These are phyloP conservation scores for Artemisia argyi DNA, from an alignment of 129 eudicot species.

Conservation along the genomic window DNA sequence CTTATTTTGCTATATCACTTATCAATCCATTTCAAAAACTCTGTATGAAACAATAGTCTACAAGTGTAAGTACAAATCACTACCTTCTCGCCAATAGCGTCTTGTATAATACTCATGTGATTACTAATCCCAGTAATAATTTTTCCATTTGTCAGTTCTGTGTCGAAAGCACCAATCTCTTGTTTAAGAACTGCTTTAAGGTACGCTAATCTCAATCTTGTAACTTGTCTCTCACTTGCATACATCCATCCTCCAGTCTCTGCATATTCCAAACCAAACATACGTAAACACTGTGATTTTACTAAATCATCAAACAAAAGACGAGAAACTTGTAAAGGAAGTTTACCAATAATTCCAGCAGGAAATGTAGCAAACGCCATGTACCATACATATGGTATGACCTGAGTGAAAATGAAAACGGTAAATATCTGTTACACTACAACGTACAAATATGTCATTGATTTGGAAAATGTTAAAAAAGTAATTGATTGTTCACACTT, in stretches of 20 bases:
- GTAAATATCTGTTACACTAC: neutral
- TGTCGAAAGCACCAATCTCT: constrained; percentile 81
- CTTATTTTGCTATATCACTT: too few species aligned
- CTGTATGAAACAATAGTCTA: constrained; percentile 6
- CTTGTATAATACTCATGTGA: constrained; percentile 82
- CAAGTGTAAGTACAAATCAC: constrained; percentile 5
- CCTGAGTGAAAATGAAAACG: constrained; percentile 44
- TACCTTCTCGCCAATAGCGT: constrained; percentile 93
- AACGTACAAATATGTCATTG: too few species aligned
- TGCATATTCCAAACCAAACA: constrained; percentile 39
- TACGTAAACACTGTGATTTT: neutral
- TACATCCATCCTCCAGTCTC: constrained; percentile 96
- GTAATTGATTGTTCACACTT: too few species aligned
- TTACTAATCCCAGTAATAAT: constrained; percentile 69
- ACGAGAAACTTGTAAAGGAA: neutral
- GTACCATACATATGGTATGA: constrained; percentile 83
- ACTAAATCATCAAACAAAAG: neutral
- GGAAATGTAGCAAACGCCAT: constrained; percentile 92
- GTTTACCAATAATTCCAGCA: constrained; percentile 73
- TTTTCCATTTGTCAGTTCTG: constrained; percentile 66
- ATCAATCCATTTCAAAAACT: neutral
- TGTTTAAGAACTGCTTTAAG: constrained; percentile 68
- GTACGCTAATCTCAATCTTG: constrained; percentile 56
- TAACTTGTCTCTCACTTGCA: constrained; percentile 75
- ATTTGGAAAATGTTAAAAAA: too few species aligned